phyloP scores from a whole-genome alignment of 2,329 filamentous ascomycete genomes.

The Penicillium sp. region DNA sequence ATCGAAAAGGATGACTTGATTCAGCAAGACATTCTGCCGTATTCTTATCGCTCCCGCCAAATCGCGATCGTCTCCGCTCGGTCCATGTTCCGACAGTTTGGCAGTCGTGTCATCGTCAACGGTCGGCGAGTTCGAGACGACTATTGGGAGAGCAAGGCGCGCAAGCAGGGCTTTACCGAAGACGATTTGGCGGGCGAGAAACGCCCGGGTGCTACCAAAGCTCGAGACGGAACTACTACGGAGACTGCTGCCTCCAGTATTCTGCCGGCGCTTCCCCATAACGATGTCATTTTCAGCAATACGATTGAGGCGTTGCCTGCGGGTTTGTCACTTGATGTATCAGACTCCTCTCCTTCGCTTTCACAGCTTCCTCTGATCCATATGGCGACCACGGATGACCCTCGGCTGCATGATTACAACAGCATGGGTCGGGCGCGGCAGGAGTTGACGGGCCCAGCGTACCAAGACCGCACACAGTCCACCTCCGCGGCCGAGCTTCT shows the following conservation, averaged over 20 bases:
- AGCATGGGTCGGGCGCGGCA: conserved; percentile 79
- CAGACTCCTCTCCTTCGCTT: conserved; percentile 53
- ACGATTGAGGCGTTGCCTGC: conserved; percentile 62
- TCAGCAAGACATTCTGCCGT: conserved; percentile 87
- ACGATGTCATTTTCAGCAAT: conserved; percentile 84
- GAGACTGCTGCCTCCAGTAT: conserved; percentile 56
- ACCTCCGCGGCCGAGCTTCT: conserved; percentile 72
- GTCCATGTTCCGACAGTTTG: conserved; percentile 98
- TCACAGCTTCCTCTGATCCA: conserved; percentile 80
- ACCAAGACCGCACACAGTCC: conserved; percentile 77
- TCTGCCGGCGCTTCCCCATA: conserved; percentile 61
- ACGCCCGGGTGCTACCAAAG: conserved; percentile 83
- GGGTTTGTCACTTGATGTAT: conserved; percentile 65
- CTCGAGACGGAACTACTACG: conserved; percentile 71
- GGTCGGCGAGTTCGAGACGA: conserved; percentile 90
- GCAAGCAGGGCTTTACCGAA: conserved; percentile 97
- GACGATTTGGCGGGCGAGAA: conserved; percentile 95
- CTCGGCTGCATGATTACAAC: conserved; percentile 72
- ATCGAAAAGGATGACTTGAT: conserved; percentile 95
- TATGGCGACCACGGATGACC: conserved; percentile 68
- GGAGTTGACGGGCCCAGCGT: conserved; percentile 79
- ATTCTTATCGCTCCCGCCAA: conserved; percentile 95
- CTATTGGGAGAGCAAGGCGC: conserved; percentile 96
- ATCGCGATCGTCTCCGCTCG: conserved; percentile 96
- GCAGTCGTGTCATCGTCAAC: conserved; percentile 83